Evolutionary conservation across 148 eudicot genomes (phyloP).

Genomic region (Diospyros kaki): DNA sequence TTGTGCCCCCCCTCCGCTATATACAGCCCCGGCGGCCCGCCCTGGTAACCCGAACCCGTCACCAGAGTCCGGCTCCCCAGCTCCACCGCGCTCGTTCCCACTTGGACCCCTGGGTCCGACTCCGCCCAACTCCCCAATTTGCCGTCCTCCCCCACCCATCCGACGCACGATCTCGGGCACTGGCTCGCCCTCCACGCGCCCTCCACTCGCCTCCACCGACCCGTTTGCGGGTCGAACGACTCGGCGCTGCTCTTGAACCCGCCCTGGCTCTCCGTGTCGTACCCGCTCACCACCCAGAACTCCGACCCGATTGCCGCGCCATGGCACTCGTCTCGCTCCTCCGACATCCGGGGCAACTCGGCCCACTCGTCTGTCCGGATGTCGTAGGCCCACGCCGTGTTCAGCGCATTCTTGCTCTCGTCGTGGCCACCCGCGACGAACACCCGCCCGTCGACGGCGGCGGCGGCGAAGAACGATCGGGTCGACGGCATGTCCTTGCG

Average conservation of each 20-base stretch:
- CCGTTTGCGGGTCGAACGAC: slow-evolving; percentile 23
- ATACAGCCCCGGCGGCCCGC: slow-evolving; percentile 37
- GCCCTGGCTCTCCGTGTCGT: slow-evolving; percentile 63
- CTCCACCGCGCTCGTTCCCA: slow-evolving; percentile 46
- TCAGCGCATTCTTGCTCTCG: slow-evolving; percentile 57
- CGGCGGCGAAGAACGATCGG: slow-evolving; percentile 59
- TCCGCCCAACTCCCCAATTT: slow-evolving; percentile 42
- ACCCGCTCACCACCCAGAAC: slow-evolving; percentile 85
- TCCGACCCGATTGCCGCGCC: slow-evolving; percentile 59
- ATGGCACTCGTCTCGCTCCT: slow-evolving; percentile 73
- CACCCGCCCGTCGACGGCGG: slow-evolving; percentile 28
- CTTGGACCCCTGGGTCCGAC: slow-evolving; percentile 26
- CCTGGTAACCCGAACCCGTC: slow-evolving; percentile 47
- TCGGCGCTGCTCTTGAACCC: slow-evolving; percentile 55
- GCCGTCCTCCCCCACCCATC: slow-evolving; percentile 25
- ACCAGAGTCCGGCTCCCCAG: slow-evolving; percentile 42
- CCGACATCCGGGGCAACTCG: slow-evolving; percentile 56
- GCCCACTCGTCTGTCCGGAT: slow-evolving; percentile 43
- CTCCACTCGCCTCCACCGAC: slow-evolving; percentile 51
- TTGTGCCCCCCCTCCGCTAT: slow-evolving; percentile 29
- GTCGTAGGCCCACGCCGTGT: slow-evolving; percentile 48
- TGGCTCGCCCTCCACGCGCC: slow-evolving; percentile 41
- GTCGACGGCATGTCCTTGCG: slow-evolving; percentile 53
- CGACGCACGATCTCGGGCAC: slow-evolving; percentile 56
- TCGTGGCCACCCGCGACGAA: slow-evolving; percentile 81